Evolutionary conservation across 768 basidiomycete genomes (phyloP).

Genomic region (Leccinellum luteum): DNA sequence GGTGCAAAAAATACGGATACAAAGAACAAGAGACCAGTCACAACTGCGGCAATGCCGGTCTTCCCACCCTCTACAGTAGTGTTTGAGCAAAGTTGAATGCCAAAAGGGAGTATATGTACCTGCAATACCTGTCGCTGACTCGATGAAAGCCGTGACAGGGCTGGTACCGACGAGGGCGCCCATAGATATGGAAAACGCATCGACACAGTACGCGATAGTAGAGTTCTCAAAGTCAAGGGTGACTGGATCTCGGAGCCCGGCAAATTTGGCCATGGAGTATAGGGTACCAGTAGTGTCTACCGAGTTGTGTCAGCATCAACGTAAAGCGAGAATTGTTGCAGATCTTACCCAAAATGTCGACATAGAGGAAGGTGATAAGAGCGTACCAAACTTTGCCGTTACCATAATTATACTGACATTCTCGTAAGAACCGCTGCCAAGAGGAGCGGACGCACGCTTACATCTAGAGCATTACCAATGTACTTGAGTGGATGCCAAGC

Average conservation of each 20-base stretch:
- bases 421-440: conserved; percentile 1
- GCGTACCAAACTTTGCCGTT: conserved; percentile 86
- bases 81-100: conserved; percentile 4
- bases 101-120: conserved; percentile 38
- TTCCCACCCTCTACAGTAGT: conserved; percentile 70
- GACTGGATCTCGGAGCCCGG: conserved; percentile 80
- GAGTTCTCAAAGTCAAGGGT: conserved; percentile 87
- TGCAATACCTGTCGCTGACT: conserved; percentile 78
- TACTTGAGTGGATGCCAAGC: conserved; percentile 63
- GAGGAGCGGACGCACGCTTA: conserved; percentile 32
- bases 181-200: conserved; percentile 79
- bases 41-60: conserved; percentile 79
- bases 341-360: conserved; percentile 71
- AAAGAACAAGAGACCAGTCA: conserved; percentile 74
- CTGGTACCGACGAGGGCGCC: conserved; percentile 78
- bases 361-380: conserved; percentile 84
- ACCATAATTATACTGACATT: conserved; percentile 44
- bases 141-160: conserved; percentile 81
- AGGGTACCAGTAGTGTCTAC: conserved; percentile 62
- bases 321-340: background rate
- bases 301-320: background rate
- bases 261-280: conserved; percentile 90
- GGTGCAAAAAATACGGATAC: conserved; percentile 86
- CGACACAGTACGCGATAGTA: conserved; percentile 78
- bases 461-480: conserved; percentile 67